These are phyloP conservation scores for Globisporangium solare DNA, from an alignment of 352 stramenopile species.

Conservation along the genomic window DNA sequence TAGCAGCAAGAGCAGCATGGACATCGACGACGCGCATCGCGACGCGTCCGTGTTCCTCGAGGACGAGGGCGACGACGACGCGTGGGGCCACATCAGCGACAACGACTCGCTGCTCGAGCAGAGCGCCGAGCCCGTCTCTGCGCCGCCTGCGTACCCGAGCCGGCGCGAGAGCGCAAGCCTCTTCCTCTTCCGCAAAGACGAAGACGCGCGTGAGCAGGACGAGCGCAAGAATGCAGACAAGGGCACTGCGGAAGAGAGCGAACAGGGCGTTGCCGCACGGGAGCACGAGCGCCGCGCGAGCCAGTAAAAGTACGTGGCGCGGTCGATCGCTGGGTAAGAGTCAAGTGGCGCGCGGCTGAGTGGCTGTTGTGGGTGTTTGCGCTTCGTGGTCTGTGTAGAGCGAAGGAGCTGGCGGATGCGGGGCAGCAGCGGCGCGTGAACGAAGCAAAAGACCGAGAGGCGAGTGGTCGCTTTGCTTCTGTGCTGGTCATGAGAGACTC, in stretches of 20 bases:
- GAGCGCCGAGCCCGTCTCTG: neutral
- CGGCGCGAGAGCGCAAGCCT: conserved; percentile 43
- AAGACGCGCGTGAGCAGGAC: neutral
- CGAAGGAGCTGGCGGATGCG: conserved; percentile 46
- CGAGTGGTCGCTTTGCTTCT: neutral
- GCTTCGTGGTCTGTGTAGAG: conserved; percentile 16
- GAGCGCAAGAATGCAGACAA: conserved; percentile 3
- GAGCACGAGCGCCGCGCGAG: conserved; percentile 39
- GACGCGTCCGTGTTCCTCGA: neutral
- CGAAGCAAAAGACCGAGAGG: conserved; percentile 45
- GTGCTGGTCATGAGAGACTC: too few relatives aligned
- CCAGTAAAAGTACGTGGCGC: conserved; percentile 31
- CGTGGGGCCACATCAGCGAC: neutral
- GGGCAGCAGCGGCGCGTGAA: conserved; percentile 51
- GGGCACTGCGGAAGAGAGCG: conserved; percentile 29
- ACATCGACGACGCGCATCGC: neutral
- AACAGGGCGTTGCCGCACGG: conserved; percentile 28
- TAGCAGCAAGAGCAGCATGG: conserved; percentile 4
- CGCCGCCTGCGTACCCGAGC: neutral
- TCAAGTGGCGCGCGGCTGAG: neutral
- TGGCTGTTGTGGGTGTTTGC: neutral
- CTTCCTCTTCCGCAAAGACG: conserved; percentile 45
- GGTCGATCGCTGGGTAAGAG: neutral
- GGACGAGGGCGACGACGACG: neutral
- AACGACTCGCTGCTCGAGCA: neutral